Conservation (phyloP, 208 protist species). For the Strigomonas culicis region DNA sequence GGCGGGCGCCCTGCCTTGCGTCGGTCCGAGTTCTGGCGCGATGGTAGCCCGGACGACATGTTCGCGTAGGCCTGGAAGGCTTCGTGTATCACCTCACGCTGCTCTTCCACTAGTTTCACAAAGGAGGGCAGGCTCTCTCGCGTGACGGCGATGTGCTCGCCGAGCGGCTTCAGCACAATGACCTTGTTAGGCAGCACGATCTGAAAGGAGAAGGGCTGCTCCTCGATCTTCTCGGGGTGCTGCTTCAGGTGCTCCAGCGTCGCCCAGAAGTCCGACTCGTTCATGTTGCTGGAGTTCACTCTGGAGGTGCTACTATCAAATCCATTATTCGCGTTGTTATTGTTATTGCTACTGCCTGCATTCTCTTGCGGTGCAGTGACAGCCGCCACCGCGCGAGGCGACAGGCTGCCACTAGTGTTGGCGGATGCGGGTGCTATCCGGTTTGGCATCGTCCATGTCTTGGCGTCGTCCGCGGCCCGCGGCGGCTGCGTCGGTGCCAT, state of each 20-base stretch:
- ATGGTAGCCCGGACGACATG: neutral
- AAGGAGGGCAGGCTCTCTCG: neutral
- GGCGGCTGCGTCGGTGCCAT: neutral
- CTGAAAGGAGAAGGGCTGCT: neutral
- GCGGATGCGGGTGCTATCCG: neutral
- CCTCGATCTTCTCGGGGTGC: neutral
- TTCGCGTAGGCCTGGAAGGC: neutral
- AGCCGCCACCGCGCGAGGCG: no score
- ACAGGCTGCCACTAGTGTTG: neutral
- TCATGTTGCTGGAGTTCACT: no score
- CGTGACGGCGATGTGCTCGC: neutral
- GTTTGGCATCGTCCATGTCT: neutral
- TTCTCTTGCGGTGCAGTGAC: no score
- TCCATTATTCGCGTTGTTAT: conserved; percentile 9
- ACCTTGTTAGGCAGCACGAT: neutral
- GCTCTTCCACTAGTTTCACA: neutral
- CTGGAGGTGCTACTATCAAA: no score
- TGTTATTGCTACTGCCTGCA: neutral
- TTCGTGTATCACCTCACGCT: neutral
- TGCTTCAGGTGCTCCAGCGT: neutral
- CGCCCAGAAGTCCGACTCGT: conserved; percentile 1
- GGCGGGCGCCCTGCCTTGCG: neutral
- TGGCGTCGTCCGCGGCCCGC: neutral
- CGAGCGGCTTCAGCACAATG: neutral
- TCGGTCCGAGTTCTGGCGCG: neutral